These are phyloP conservation scores for Sporothrix phasma DNA, from an alignment of 2,329 filamentous ascomycete species.

Conservation along the genomic window DNA sequence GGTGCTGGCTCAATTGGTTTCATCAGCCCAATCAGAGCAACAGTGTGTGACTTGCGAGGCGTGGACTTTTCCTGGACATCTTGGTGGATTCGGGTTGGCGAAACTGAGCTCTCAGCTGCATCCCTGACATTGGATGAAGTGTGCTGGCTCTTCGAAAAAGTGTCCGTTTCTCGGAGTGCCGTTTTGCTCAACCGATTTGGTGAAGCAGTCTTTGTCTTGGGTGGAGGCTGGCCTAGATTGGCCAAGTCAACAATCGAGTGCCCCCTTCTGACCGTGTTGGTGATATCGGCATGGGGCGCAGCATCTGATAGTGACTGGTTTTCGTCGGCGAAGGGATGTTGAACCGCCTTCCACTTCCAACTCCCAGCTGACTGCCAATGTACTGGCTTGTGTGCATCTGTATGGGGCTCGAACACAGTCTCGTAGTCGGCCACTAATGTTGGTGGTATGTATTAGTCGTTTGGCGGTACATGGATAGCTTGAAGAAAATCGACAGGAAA, in stretches of 20 bases:
- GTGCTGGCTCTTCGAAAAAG: no score
- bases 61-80: not conserved
- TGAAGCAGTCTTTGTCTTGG: not conserved
- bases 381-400: not conserved
- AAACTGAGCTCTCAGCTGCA: not conserved
- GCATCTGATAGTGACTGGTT: not conserved
- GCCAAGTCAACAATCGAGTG: not conserved
- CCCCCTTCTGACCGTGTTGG: not conserved
- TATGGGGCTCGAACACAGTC: not conserved
- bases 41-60: not conserved
- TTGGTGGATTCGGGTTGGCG: not conserved
- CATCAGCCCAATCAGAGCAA: slow-evolving; percentile 12
- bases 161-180: no score
- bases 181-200: not conserved
- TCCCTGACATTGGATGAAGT: not conserved
- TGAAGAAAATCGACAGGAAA: not conserved
- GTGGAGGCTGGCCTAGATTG: not conserved
- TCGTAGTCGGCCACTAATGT: not conserved
- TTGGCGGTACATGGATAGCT: not conserved
- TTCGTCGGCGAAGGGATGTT: not conserved
- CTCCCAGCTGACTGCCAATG: not conserved
- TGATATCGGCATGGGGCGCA: not conserved
- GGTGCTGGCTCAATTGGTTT: slow-evolving; percentile 15
- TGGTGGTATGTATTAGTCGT: not conserved
- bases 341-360: not conserved